Evolutionary conservation across 306 rosid species (phyloP), one percentile per base, ranked within the genome.

Genomic region (Trifolium subterraneum): DNA sequence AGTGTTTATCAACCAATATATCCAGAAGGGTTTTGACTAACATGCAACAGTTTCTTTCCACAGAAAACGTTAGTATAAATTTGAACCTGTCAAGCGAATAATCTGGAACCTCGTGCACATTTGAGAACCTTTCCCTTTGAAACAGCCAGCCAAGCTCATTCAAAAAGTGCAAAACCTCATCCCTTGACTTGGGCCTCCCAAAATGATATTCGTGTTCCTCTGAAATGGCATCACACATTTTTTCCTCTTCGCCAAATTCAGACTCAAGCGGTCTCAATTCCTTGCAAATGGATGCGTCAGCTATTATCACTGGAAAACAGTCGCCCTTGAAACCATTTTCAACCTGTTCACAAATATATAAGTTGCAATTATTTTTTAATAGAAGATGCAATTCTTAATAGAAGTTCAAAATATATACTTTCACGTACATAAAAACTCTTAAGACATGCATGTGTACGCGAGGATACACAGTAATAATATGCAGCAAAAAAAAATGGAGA

Each of bases 131-230:
- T 80, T 82, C 85, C 62, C 90, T 86, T 81, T 93, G 95, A 84
- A 93, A 93, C 52, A 93, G 83, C 98, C 98, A 93, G 22, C 98
- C 98, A 64, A 93, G 93, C 87, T 93, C 97, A 79, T 93, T 90
- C 81, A 93, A 13, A 68, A 93, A 93, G 75, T 83, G 93, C 63
- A 93, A 71, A 78, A 77, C 79, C 81, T 89, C 98, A 79, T 90
- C 97, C 81, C 84, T 87, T 45, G 92, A 85, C 66, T 80, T 86
- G 9, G 87, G 92, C 80, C 81, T 70, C 47, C 79, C 87, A 80
- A 75, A 77, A 47, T 81, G 86, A 68, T 45, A 42, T 62, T 38
- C 84, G 50, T 75, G 83, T 20, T 82, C 90, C 78, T 85, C 95
- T 45, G 89, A 81, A 69, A 78, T 78, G 74, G 76, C 77, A 71